Base-by-base conservation (phyloP, 2,329 filamentous ascomycete species). In the Septoria petroselini region DNA sequence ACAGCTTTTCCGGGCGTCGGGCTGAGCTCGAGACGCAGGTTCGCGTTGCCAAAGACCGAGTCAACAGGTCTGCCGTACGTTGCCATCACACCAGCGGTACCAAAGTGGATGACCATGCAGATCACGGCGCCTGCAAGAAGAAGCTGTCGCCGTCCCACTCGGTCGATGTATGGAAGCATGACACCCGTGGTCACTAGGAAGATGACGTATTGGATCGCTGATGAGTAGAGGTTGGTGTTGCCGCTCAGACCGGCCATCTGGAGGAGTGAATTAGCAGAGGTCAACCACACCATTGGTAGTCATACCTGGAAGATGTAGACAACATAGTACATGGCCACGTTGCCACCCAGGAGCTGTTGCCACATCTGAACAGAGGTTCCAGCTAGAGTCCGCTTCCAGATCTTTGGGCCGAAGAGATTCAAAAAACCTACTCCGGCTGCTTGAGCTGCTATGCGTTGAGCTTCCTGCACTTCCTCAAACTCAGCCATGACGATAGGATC, bases 231-330 rank as follows among this genome's bases (percentile, higher is more conserved):
- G 14, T 76, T 77, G 46, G 75, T 67, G 47, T 80, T 76, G 7
- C 35, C 35, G 23, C 23, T 27, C 23, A 27, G 23, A 27, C 23
- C 23, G 23, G 23, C 23, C 77, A 82, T 82, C 45, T 76, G 64
- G 57, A 80, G 81, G 51, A 27, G 23, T 27, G 9, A 5, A 9
- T 27, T 27, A 27, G 23, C 23, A n/a, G n/a, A n/a, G n/a, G n/a
- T n/a, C n/a, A n/a, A n/a, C n/a, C n/a, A n/a, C n/a, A n/a, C n/a
- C n/a, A n/a, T n/a, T n/a, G n/a, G n/a, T n/a, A n/a, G n/a, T n/a
- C 78, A 5, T 77, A 82, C 82, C 45, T 76, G 65, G 57, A 80
- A 81, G 52, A 82, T 76, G 63, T 80, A 82, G 1, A 79, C 76
- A 48, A 82, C 74, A 50, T 83, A 83, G 50, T 61, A 61, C 45